Conservation (phyloP, 352 stramenopile species). For the Globisporangium sylvaticum region DNA sequence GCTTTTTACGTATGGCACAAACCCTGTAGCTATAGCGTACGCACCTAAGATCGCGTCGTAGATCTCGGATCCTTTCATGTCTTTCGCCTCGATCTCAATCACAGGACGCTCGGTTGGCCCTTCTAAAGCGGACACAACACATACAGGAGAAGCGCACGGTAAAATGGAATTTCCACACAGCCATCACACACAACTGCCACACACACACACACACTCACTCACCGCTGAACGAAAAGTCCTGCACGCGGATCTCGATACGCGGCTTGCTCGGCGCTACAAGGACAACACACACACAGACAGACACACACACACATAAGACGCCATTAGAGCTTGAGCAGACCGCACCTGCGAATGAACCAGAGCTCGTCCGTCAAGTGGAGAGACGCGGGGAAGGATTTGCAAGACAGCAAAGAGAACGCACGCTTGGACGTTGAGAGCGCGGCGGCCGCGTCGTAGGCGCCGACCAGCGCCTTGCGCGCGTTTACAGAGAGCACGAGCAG, state of each 20-base stretch:
- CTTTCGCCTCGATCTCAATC: conserved; percentile 46
- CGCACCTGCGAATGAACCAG: not conserved
- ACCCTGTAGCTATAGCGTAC: not conserved
- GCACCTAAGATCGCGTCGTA: conserved; percentile 41
- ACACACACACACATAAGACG: not conserved
- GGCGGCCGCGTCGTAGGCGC: conserved; percentile 18
- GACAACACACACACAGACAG: conserved; percentile 2
- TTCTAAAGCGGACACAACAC: conserved; percentile 27
- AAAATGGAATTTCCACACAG: conserved; percentile 5
- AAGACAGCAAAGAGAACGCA: not conserved
- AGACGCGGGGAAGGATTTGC: too few relatives aligned
- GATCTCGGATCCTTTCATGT: conserved; percentile 50
- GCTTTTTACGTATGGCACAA: not conserved
- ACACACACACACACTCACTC: conserved; percentile 1
- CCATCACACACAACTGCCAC: not conserved
- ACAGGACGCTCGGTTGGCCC: conserved; percentile 32
- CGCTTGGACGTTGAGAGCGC: conserved; percentile 12
- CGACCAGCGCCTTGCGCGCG: conserved; percentile 22
- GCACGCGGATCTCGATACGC: conserved; percentile 10
- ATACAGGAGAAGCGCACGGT: not conserved
- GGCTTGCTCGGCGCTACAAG: conserved; percentile 20
- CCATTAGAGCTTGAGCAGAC: not conserved
- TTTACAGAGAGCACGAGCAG: conserved; percentile 26
- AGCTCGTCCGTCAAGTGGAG: not conserved
- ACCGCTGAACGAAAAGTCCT: conserved; percentile 22